Percentiles rank a stretch among this genome's conserved stretches.
These are phyloP conservation scores for Dalbergia oliveri DNA, from an alignment of 306 rosid species.

Conservation along the genomic window DNA sequence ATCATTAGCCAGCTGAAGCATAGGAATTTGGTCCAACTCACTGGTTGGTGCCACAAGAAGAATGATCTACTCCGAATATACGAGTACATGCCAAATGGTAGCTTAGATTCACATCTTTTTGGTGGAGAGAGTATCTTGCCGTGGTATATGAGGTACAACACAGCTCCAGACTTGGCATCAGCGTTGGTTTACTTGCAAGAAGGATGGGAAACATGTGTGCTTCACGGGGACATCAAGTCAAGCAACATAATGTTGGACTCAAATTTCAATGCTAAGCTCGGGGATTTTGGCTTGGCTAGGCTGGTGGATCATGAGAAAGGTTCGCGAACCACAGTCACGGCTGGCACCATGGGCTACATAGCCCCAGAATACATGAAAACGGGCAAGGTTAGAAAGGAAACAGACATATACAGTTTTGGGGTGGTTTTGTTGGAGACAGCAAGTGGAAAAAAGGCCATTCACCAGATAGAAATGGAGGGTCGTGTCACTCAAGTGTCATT, in stretches of 20 bases:
- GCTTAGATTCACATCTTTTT: slow-evolving; percentile 48
- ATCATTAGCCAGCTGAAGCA: slow-evolving; percentile 53
- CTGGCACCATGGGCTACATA: slow-evolving; percentile 48
- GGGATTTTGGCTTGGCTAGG: slow-evolving; percentile 55
- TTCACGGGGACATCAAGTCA: slow-evolving; percentile 55
- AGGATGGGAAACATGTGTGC: slow-evolving; percentile 51
- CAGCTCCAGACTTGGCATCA: slow-evolving; percentile 47
- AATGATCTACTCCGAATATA: slow-evolving; percentile 45
- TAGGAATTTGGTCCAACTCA: slow-evolving; percentile 50
- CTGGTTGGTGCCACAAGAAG: slow-evolving; percentile 57
- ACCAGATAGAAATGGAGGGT: background rate
- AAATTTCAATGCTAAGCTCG: slow-evolving; percentile 52
- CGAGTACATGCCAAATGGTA: slow-evolving; percentile 54
- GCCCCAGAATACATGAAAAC: slow-evolving; percentile 40
- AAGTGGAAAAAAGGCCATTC: slow-evolving; percentile 43
- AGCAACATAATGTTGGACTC: slow-evolving; percentile 59
- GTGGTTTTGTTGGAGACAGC: slow-evolving; percentile 52
- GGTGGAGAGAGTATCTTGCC: slow-evolving; percentile 6
- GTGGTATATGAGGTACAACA: slow-evolving; percentile 47
- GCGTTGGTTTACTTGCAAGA: slow-evolving; percentile 54
- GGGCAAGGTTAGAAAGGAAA: slow-evolving; percentile 39
- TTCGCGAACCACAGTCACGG: slow-evolving; percentile 30
- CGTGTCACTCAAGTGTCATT: slow-evolving; percentile 12
- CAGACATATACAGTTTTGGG: slow-evolving; percentile 49
- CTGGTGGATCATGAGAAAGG: slow-evolving; percentile 45